A percentile compares a stretch with the other conserved stretches of the same genome.
These are phyloP conservation scores for Penicillium goetzii DNA, from an alignment of 495 filamentous ascomycete species.

Conservation along the genomic window DNA sequence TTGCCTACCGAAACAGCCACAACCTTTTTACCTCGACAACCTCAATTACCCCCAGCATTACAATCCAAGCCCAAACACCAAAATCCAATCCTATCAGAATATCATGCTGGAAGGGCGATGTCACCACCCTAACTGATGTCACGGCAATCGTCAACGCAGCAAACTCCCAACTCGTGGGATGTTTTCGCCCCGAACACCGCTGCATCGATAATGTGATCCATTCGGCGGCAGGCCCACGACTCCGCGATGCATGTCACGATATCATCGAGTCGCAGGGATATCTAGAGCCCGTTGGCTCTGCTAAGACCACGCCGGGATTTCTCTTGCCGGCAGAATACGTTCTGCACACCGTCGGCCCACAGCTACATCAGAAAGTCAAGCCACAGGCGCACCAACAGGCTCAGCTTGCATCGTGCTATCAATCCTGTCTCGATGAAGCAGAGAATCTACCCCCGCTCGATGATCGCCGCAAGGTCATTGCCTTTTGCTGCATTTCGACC, in stretches of 20 bases:
- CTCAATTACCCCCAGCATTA: neutral
- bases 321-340: neutral
- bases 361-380: neutral
- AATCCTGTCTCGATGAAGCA: neutral
- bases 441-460: neutral
- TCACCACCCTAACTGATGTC: neutral
- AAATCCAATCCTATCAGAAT: neutral
- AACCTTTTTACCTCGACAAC: neutral
- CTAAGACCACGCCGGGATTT: neutral
- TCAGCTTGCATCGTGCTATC: neutral
- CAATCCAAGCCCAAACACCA: neutral
- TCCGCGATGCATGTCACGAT: neutral
- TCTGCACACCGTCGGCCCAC: neutral
- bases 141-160: neutral
- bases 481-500: neutral
- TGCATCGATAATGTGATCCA: constrained; percentile 4
- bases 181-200: neutral
- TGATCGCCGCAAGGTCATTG: neutral
- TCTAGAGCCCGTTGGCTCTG: neutral
- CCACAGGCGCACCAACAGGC: neutral
- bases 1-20: neutral
- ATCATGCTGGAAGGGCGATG: neutral
- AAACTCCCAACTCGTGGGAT: neutral
- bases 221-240: neutral
- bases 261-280: neutral